Evolutionary conservation across 169 alveolate genomes (phyloP).

Genomic region (Plasmodium vinckei): DNA sequence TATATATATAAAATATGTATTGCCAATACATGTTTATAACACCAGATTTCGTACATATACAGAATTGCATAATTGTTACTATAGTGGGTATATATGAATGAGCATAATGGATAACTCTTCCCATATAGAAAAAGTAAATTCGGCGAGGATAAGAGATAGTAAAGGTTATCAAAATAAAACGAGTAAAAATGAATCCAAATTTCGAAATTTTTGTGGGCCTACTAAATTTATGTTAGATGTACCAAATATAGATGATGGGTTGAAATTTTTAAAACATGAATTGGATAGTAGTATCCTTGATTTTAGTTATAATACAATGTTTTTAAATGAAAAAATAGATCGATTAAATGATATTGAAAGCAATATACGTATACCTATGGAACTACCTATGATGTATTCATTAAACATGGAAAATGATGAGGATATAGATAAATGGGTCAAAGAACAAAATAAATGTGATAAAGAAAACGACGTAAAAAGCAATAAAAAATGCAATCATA

Average conservation of each 20-base stretch:
- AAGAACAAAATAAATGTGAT: constrained; percentile 14
- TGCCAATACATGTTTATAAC: too few species aligned
- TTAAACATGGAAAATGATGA: constrained; percentile 47
- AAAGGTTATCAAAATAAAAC: constrained; percentile 8
- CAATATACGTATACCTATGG: constrained; percentile 46
- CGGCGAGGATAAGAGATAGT: constrained; percentile 6
- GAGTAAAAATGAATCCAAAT: constrained; percentile 41
- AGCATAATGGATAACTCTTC: neutral
- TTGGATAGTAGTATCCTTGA: constrained; percentile 38
- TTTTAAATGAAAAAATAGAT: constrained; percentile 51
- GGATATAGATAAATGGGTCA: constrained; percentile 35
- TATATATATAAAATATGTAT: too few species aligned
- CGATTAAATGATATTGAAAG: constrained; percentile 59
- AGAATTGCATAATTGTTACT: too few species aligned
- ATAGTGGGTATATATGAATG: too few species aligned
- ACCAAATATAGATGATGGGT: constrained; percentile 38
- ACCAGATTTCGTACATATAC: too few species aligned
- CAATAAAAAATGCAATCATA: neutral
- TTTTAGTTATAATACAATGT: constrained; percentile 39
- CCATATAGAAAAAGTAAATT: constrained; percentile 13
- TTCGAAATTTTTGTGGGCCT: constrained; percentile 45
- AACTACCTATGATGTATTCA: constrained; percentile 34
- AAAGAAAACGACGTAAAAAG: neutral
- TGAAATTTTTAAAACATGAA: constrained; percentile 56
- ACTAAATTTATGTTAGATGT: constrained; percentile 39